Evolutionary conservation across 1,284 basidiomycete species (phyloP).

Genomic region (Mycosarcoma maydis): DNA sequence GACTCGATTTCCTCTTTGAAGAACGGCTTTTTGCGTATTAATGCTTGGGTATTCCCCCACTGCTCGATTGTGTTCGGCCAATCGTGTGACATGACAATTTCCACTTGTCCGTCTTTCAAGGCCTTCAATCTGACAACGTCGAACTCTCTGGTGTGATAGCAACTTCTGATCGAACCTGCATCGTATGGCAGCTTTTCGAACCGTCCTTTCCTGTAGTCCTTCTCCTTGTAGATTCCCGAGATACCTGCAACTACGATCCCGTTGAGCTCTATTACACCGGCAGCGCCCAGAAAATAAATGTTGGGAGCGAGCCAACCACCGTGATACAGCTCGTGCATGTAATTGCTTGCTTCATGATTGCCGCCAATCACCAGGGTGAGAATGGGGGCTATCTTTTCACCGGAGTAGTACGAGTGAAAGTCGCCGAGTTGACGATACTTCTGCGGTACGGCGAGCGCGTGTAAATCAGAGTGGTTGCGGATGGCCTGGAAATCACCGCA

Average conservation of each 20-base stretch:
- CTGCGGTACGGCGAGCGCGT: slow-evolving; percentile 87
- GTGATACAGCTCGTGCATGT: slow-evolving; percentile 89
- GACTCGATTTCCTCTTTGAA: slow-evolving; percentile 76
- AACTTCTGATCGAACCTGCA: slow-evolving; percentile 77
- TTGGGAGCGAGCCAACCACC: slow-evolving; percentile 82
- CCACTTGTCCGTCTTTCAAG: slow-evolving; percentile 70
- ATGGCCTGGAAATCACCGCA: slow-evolving; percentile 91
- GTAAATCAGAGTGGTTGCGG: slow-evolving; percentile 83
- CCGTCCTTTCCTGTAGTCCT: slow-evolving; percentile 74
- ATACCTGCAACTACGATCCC: slow-evolving; percentile 82
- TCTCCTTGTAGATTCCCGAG: slow-evolving; percentile 88
- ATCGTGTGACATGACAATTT: slow-evolving; percentile 92
- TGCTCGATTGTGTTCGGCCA: slow-evolving; percentile 91
- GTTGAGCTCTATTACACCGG: slow-evolving; percentile 87
- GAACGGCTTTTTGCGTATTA: slow-evolving; percentile 83
- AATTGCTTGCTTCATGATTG: slow-evolving; percentile 97
- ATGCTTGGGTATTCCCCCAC: slow-evolving; percentile 76
- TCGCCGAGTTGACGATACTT: slow-evolving; percentile 87
- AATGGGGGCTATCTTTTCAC: slow-evolving; percentile 80
- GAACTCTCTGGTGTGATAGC: slow-evolving; percentile 91
- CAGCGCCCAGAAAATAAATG: slow-evolving; percentile 94
- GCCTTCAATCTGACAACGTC: slow-evolving; percentile 82
- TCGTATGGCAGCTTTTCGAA: slow-evolving; percentile 77
- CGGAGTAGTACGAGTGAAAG: slow-evolving; percentile 80
- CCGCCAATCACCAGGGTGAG: slow-evolving; percentile 95